A percentile compares a stretch with the other conserved stretches of the same genome.
Evolutionary conservation across 2,329 filamentous ascomycete genomes (phyloP).

Genomic region (Teratosphaeria viscida): DNA sequence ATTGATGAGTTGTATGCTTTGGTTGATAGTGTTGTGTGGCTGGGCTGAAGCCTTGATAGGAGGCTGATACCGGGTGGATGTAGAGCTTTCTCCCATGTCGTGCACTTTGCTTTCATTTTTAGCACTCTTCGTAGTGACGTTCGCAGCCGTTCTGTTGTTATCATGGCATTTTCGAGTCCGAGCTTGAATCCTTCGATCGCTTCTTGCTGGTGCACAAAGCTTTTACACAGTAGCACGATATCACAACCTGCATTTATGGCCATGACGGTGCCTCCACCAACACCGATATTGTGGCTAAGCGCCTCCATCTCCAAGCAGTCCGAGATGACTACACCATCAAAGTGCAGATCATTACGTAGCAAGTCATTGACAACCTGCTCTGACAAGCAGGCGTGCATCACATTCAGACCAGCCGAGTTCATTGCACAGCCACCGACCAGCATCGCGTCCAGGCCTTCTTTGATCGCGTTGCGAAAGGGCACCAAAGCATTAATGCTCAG

Average conservation of each 20-base stretch:
- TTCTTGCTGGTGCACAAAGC: slow-evolving; percentile 80
- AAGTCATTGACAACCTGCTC: slow-evolving; percentile 89
- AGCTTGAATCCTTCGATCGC: slow-evolving; percentile 83
- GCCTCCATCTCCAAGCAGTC: slow-evolving; percentile 97
- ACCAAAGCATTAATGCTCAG: slow-evolving; percentile 84
- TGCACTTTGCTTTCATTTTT: slow-evolving; percentile 71
- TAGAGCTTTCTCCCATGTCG: slow-evolving; percentile 84
- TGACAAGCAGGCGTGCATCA: slow-evolving; percentile 88
- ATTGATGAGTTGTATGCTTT: slow-evolving; percentile 88
- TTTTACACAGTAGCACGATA: slow-evolving; percentile 76
- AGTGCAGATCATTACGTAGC: slow-evolving; percentile 76
- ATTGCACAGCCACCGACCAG: slow-evolving; percentile 94
- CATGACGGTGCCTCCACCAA: slow-evolving; percentile 94
- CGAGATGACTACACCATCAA: slow-evolving; percentile 85
- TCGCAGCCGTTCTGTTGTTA: slow-evolving; percentile 67
- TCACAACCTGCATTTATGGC: slow-evolving; percentile 95
- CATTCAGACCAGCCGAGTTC: slow-evolving; percentile 81
- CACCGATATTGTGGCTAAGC: slow-evolving; percentile 89
- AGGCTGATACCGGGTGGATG: slow-evolving; percentile 70
- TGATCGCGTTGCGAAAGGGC: slow-evolving; percentile 83
- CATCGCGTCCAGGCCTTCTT: slow-evolving; percentile 80
- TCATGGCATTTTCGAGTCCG: slow-evolving; percentile 81
- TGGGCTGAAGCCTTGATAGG: slow-evolving; percentile 69
- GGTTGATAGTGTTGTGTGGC: slow-evolving; percentile 70
- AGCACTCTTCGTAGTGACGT: slow-evolving; percentile 72